Conservation (phyloP, 495 filamentous ascomycete genomes). For the Tuber calosporum region DNA sequence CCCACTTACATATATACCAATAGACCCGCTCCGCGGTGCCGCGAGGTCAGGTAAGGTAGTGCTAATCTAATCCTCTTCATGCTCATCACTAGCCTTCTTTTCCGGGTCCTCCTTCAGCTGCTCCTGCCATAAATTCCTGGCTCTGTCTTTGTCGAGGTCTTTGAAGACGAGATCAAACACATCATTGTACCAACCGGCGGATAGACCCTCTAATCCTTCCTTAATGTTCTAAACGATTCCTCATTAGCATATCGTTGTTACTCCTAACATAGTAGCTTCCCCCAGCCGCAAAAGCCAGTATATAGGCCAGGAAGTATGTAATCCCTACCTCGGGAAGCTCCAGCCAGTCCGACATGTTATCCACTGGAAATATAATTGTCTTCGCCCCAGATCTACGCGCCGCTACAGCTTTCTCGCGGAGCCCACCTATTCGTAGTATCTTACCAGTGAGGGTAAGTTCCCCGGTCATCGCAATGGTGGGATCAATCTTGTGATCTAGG, state of each 20-base stretch:
- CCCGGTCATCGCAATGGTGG: constrained; percentile 95
- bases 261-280: background rate
- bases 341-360: constrained; percentile 94
- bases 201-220: constrained; percentile 79
- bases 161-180: constrained; percentile 89
- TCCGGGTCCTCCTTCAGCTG: constrained; percentile 55
- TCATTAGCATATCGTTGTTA: constrained; percentile 28
- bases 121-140: constrained; percentile 66
- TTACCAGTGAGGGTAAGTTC: constrained; percentile 97
- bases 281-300: constrained; percentile 19
- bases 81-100: constrained; percentile 42
- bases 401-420: constrained; percentile 98
- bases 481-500: constrained; percentile 66
- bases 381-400: constrained; percentile 87
- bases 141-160: constrained; percentile 63
- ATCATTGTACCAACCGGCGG: constrained; percentile 88
- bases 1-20: too few species aligned
- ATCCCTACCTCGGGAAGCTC: constrained; percentile 86
- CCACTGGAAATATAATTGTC: constrained; percentile 89
- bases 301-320: constrained; percentile 15
- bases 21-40: background rate
- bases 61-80: constrained; percentile 36
- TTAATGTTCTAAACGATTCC: constrained; percentile 80
- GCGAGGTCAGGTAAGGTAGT: background rate
- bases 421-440: constrained; percentile 88